Percentiles rank a stretch among this genome's conserved stretches.
These are phyloP conservation scores for Seminavis robusta DNA, from an alignment of 108 stramenopile genomes.

Conservation along the genomic window DNA sequence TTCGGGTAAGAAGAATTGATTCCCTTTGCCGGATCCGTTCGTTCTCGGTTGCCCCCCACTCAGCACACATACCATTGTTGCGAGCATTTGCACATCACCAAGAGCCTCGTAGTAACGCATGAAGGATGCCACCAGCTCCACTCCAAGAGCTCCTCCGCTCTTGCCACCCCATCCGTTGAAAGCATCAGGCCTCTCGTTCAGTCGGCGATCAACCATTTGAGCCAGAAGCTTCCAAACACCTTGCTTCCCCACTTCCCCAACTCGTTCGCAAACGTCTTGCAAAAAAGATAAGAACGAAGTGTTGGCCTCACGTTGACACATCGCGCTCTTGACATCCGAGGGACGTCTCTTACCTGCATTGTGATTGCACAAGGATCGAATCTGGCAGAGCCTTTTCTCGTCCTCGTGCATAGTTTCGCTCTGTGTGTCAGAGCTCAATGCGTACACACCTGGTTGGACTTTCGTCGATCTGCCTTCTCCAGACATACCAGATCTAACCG, in stretches of 20 bases:
- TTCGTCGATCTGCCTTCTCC: no score
- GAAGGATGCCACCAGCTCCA: constrained; percentile 50
- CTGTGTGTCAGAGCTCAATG: no score
- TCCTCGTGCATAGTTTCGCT: no score
- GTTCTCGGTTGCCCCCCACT: constrained; percentile 22
- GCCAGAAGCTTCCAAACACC: constrained; percentile 74
- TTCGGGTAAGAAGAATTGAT: constrained; percentile 42
- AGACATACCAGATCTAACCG: no score
- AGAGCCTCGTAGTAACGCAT: constrained; percentile 64
- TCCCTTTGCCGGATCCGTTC: not conserved
- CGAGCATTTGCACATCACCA: constrained; percentile 78
- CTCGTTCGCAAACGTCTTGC: constrained; percentile 34
- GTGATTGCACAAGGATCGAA: no score
- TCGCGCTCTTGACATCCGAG: no score
- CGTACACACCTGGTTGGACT: no score
- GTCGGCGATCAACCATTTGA: constrained; percentile 40
- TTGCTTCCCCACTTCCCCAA: constrained; percentile 51
- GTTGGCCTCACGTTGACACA: no score
- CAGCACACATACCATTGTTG: constrained; percentile 74
- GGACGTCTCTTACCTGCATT: no score
- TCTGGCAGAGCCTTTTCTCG: no score
- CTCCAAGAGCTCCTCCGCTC: constrained; percentile 58
- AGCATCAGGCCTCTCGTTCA: constrained; percentile 16
- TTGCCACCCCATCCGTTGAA: constrained; percentile 68
- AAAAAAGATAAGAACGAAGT: no score